Base-by-base conservation (phyloP, 2,329 filamentous ascomycete genomes). In the Chaetomium sp. region DNA sequence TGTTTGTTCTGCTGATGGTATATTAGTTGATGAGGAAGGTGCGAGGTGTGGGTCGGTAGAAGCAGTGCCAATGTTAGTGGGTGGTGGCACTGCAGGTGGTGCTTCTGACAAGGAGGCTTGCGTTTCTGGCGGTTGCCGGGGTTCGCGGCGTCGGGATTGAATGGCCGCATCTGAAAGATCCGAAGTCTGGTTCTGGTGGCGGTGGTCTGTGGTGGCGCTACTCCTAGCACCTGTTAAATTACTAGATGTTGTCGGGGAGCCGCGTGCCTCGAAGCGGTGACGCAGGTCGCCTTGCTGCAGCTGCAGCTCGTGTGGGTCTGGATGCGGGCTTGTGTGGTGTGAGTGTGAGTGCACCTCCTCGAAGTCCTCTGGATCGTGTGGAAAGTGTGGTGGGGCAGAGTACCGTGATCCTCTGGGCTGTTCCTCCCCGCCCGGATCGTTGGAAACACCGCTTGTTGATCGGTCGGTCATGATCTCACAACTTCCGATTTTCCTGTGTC, bases 231-330 rank as follows among this genome's bases (percentile, higher is more conserved):
- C 31, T 27, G 54, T 57, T n/a, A n/a, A 31, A 27, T 57, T 29
- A 25, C 8, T 19, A 1, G 56, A 7, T 33, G 56, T 33, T 56
- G 31, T 10, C 31, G 31, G 31, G 31, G 60, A 49, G 35, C 62
- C 21, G 27, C 55, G 31, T 47, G 47, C 29, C 50, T 59, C 62
- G 31, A 60, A 29, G 58, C 47, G 56, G 66, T 66, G 66, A 68
- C 61, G 66, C 64, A 66, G 62, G 23, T 67, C 57, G 65, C 53
- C 58, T 33, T 65, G 59, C 16, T 60, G 60, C 60, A 47, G 63
- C 56, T 53, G 63, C 66, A 62, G 54, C 60, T 63, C 4, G 27
- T 51, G 62, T 45, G 58, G 60, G 53, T 50, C 58, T 25, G 55
- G 31, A 29, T 57, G 59, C 54, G 33, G 62, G n/a, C 38, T 42